Evolutionary conservation across 2,329 filamentous ascomycete genomes (phyloP).

Genomic region (Hymenotorrendiella dingleyae): DNA sequence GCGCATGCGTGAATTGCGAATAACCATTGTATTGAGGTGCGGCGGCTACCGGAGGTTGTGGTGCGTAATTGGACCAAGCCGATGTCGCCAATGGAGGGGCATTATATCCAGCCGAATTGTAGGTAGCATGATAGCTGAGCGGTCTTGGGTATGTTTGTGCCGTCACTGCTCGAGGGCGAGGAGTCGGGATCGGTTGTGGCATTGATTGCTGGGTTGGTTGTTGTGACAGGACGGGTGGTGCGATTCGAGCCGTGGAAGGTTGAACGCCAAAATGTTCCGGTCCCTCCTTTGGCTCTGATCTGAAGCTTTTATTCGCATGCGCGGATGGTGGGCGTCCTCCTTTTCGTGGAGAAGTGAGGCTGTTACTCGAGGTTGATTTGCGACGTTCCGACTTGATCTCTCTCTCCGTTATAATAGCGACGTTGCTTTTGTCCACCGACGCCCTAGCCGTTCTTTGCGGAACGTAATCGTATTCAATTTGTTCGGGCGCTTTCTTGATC

Average conservation of each 20-base stretch:
- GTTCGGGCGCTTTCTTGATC: conserved; percentile 8
- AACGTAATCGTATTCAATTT: conserved; percentile 6
- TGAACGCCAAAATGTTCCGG: conserved; percentile 23
- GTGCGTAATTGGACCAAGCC: conserved; percentile 17
- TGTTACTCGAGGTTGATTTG: conserved; percentile 19
- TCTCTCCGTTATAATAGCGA: conserved; percentile 14
- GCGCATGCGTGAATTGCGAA: conserved; percentile 12
- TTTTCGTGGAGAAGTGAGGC: conserved; percentile 20
- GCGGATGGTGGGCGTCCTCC: conserved; percentile 16
- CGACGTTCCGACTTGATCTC: conserved; percentile 22
- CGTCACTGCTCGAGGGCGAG: conserved; percentile 22
- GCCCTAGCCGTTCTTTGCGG: conserved; percentile 4
- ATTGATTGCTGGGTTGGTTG: conserved; percentile 15
- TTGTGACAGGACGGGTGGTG: conserved; percentile 14
- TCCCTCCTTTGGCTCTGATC: conserved; percentile 11
- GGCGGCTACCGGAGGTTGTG: conserved; percentile 5
- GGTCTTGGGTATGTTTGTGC: conserved; percentile 21
- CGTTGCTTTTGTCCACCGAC: conserved; percentile 8
- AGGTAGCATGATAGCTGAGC: conserved; percentile 17
- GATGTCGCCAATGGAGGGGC: conserved; percentile 24
- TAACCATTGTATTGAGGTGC: conserved; percentile 14
- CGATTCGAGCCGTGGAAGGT: not conserved
- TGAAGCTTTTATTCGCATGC: conserved; percentile 15
- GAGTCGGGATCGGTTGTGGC: conserved; percentile 12
- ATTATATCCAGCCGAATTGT: conserved; percentile 8